phyloP scores from a whole-genome alignment of 257 asterid genomes.

The Solanum appendiculatum region DNA sequence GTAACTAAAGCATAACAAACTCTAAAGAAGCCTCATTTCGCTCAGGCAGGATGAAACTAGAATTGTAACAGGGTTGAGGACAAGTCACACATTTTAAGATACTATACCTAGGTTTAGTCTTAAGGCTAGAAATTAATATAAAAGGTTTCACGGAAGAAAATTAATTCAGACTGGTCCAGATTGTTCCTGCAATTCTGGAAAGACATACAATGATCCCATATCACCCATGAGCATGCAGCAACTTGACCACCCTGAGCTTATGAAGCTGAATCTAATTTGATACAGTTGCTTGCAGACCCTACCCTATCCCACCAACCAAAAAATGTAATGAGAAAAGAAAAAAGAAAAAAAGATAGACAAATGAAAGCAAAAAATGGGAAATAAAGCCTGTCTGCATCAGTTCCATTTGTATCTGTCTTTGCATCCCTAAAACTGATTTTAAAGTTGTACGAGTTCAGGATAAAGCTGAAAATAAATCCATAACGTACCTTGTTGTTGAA shows the following conservation, averaged over 20 bases:
- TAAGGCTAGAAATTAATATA: background rate
- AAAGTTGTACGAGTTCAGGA: background rate
- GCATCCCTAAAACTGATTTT: background rate
- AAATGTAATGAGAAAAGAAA: background rate
- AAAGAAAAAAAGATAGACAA: background rate
- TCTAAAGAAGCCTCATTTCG: background rate
- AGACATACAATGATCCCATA: background rate
- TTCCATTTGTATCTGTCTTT: background rate
- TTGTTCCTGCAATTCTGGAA: background rate
- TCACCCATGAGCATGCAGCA: background rate
- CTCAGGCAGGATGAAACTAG: background rate
- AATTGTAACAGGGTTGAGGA: background rate
- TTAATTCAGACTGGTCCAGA: background rate
- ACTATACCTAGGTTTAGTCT: background rate
- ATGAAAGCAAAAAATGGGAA: background rate
- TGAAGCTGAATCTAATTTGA: background rate
- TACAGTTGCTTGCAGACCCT: background rate
- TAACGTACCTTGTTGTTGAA: slow-evolving; percentile 74
- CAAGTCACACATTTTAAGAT: background rate
- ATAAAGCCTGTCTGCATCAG: background rate
- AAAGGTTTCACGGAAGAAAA: background rate
- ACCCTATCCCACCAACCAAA: background rate
- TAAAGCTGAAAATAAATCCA: background rate
- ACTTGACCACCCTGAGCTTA: background rate
- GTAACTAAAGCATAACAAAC: background rate